Conservation (phyloP, 2,329 filamentous ascomycete species). For the Curvularia hawaiiensis region DNA sequence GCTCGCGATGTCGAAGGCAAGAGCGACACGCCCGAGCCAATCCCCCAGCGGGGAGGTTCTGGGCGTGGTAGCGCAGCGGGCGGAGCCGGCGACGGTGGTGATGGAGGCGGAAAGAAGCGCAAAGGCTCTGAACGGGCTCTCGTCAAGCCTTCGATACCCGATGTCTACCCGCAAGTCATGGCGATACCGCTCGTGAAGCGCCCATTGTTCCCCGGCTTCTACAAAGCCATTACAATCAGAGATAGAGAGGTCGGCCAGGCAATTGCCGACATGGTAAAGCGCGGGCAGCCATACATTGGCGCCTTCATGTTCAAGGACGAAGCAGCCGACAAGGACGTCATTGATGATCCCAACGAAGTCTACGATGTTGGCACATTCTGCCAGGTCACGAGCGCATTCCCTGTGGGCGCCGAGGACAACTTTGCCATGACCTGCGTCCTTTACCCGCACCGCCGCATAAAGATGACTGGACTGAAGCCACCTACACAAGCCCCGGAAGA, state of each 20-base stretch:
- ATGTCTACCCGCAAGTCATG: slow-evolving; percentile 97
- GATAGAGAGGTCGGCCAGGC: slow-evolving; percentile 90
- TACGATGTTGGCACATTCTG: slow-evolving; percentile 97
- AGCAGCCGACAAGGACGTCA: slow-evolving; percentile 89
- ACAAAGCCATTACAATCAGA: slow-evolving; percentile 97
- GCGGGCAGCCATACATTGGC: slow-evolving; percentile 95
- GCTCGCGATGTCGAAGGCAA: slow-evolving; percentile 50
- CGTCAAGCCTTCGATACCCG: slow-evolving; percentile 86
- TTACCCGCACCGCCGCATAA: slow-evolving; percentile 94
- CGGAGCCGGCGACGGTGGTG: slow-evolving; percentile 54
- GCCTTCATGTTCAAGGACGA: slow-evolving; percentile 98
- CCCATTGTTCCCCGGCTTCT: slow-evolving; percentile 95
- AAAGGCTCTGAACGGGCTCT: slow-evolving; percentile 77
- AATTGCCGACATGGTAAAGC: slow-evolving; percentile 95
- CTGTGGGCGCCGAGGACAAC: slow-evolving; percentile 78
- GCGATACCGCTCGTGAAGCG: slow-evolving; percentile 94
- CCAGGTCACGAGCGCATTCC: slow-evolving; percentile 95
- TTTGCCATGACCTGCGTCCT: slow-evolving; percentile 88
- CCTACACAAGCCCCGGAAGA: slow-evolving; percentile 55
- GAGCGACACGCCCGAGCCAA: slow-evolving; percentile 55
- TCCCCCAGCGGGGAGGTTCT: slow-evolving; percentile 60
- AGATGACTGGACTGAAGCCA: slow-evolving; percentile 80
- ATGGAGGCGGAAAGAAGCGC: slow-evolving; percentile 69
- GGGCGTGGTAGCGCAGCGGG: slow-evolving; percentile 65
- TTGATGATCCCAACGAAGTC: slow-evolving; percentile 87